Evolutionary conservation across 345 rosid genomes (phyloP).

Genomic region (Raphanus sativus): DNA sequence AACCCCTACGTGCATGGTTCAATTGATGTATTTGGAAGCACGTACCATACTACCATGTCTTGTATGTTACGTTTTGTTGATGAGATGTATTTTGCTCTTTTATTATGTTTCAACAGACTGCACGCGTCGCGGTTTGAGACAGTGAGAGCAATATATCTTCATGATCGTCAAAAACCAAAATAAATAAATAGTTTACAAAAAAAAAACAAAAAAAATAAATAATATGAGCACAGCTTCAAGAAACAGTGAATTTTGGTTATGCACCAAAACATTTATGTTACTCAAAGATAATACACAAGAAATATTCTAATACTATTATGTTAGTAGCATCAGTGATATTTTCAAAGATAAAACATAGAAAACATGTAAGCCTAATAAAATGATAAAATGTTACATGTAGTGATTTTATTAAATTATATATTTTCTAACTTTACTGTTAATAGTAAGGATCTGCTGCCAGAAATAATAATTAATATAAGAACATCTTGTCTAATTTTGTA

Average conservation of each 20-base stretch:
- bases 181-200: background rate
- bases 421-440: background rate
- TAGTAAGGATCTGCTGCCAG: background rate
- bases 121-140: background rate
- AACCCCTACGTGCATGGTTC: background rate
- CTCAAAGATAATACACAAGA: background rate
- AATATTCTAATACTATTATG: background rate
- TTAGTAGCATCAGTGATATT: background rate
- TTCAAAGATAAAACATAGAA: background rate
- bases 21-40: background rate
- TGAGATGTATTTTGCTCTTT: background rate
- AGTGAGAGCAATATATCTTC: background rate
- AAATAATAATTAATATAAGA: background rate
- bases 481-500: background rate
- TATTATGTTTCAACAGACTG: background rate
- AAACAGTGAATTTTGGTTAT: background rate
- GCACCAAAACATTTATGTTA: background rate
- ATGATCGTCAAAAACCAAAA: background rate
- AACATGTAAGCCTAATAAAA: no score
- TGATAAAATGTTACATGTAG: background rate
- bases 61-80: background rate
- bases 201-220: background rate
- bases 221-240: background rate
- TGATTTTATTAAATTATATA: background rate
- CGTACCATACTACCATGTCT: background rate